Conservation (phyloP, 208 protist species). For the Naegleria lovaniensis region DNA sequence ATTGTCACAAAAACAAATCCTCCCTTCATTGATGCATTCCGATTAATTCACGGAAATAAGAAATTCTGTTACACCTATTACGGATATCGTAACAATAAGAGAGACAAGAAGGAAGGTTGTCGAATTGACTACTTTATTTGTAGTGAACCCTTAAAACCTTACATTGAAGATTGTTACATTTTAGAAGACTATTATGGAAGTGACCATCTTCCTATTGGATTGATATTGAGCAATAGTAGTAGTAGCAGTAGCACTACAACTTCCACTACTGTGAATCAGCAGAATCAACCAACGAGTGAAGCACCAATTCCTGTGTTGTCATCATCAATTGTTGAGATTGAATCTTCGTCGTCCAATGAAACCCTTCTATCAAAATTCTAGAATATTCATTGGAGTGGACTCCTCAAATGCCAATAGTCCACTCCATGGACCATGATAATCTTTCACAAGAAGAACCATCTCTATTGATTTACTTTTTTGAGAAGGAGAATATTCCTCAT, state of each 20-base stretch:
- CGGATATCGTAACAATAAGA: conserved; percentile 53
- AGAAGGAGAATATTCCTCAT: no score
- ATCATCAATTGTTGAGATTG: no score
- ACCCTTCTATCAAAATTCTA: no score
- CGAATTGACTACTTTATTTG: conserved; percentile 86
- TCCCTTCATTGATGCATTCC: conserved; percentile 8
- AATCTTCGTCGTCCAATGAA: no score
- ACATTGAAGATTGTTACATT: conserved; percentile 67
- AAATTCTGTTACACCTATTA: background rate
- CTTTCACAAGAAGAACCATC: background rate
- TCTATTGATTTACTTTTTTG: no score
- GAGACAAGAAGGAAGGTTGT: conserved; percentile 69
- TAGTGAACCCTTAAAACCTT: conserved; percentile 49
- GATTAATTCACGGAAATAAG: background rate
- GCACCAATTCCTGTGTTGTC: no score
- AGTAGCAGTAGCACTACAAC: no score
- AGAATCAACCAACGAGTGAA: no score
- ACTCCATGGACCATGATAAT: no score
- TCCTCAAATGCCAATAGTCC: no score
- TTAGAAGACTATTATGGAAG: conserved; percentile 66
- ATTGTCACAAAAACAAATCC: background rate
- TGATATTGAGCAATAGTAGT: conserved; percentile 55
- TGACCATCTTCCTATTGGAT: conserved; percentile 75
- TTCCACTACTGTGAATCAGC: no score
- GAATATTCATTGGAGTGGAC: background rate